Conservation (phyloP, 768 basidiomycete species). For the Hygrophorus russula region DNA sequence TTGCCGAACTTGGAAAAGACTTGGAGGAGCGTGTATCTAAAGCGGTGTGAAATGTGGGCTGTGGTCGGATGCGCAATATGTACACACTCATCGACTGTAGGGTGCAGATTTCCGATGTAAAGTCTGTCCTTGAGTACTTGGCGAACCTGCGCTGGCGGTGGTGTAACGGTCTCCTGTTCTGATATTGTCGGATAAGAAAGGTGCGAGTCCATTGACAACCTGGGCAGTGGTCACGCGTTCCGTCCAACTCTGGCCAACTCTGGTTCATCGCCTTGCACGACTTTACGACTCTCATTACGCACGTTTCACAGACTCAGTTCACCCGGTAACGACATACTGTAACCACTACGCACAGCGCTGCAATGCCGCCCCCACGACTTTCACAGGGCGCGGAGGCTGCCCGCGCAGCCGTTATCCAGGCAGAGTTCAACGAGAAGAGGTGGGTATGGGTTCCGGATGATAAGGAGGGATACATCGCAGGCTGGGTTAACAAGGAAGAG, state of each 20-base stretch:
- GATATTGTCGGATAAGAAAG: neutral
- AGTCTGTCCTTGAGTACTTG: constrained; percentile 58
- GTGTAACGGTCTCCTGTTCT: neutral
- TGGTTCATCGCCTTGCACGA: neutral
- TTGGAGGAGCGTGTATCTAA: constrained; percentile 79
- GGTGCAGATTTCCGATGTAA: constrained; percentile 84
- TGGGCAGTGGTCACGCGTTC: neutral
- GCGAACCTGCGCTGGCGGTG: constrained; percentile 13
- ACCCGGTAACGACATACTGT: neutral
- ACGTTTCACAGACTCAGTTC: neutral
- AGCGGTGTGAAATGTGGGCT: neutral
- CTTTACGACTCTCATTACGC: neutral
- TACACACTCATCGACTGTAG: constrained; percentile 76
- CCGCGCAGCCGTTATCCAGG: constrained; percentile 78
- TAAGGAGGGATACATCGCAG: constrained; percentile 86
- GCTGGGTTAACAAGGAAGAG: constrained; percentile 86
- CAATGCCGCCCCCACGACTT: constrained; percentile 37
- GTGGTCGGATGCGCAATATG: neutral
- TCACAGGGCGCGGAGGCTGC: constrained; percentile 63
- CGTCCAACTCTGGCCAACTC: neutral
- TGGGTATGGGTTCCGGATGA: constrained; percentile 98
- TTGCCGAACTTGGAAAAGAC: constrained; percentile 89
- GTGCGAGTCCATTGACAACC: neutral
- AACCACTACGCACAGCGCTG: neutral
- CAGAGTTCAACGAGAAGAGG: constrained; percentile 95